phyloP scores from a whole-genome alignment of 108 stramenopile species.

The Pseudonitzschia pungens region DNA sequence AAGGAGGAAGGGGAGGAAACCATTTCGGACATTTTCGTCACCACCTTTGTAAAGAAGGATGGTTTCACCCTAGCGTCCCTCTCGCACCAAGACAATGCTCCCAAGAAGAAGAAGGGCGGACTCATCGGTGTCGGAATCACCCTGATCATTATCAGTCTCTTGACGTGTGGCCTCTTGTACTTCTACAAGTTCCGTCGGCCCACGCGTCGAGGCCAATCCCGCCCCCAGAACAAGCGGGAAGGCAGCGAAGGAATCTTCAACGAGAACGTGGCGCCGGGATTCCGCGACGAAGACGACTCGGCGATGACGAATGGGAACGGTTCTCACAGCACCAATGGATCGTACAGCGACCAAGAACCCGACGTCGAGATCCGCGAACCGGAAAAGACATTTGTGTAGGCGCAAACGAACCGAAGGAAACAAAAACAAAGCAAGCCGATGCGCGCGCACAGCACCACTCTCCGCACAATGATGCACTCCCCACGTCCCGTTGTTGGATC shows the following conservation, averaged over 20 bases:
- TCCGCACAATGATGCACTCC: too few species aligned
- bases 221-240: background rate
- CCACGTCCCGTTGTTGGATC: too few species aligned
- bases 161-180: background rate
- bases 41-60: background rate
- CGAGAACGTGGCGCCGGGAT: background rate
- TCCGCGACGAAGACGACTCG: background rate
- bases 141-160: background rate
- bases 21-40: conserved; percentile 20
- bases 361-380: background rate
- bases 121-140: background rate
- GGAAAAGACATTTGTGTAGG: background rate
- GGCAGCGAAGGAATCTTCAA: background rate
- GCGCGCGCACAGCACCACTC: background rate
- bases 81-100: background rate
- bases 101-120: background rate
- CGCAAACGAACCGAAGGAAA: background rate
- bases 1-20: background rate
- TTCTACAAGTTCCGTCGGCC: background rate
- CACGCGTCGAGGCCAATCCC: background rate
- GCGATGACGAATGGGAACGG: too few species aligned
- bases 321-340: too few species aligned
- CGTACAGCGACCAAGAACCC: too few species aligned
- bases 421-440: background rate
- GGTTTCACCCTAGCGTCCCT: conserved; percentile 10